Evolutionary conservation across 306 rosid genomes (phyloP), one percentile per base, ranked within the genome.

Genomic region (Ammopiptanthus mongolicus): DNA sequence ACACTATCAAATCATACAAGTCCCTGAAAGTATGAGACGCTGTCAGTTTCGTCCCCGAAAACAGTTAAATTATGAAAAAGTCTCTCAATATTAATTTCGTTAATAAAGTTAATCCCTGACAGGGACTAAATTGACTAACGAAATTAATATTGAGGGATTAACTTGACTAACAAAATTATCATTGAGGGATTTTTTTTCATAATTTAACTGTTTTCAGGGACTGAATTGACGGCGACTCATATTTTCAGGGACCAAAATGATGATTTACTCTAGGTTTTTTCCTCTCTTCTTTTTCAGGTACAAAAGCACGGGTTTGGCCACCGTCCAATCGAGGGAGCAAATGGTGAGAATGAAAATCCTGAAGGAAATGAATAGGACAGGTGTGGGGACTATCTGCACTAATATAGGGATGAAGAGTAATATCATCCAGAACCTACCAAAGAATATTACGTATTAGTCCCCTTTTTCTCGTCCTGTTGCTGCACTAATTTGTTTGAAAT

Each of bases 241-340:
- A n/a, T n/a, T n/a, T n/a, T n/a, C n/a, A n/a, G n/a, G n/a, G n/a
- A n/a, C n/a, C n/a, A n/a, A n/a, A n/a, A n/a, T n/a, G n/a, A n/a
- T n/a, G n/a, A n/a, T n/a, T n/a, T n/a, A n/a, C n/a, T n/a, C n/a
- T n/a, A n/a, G n/a, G n/a, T n/a, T n/a, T n/a, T n/a, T n/a, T n/a
- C n/a, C n/a, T n/a, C n/a, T 37, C 33, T 69, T 48, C 18, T 22
- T 14, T 78, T 84, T 77, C 88, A 96, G 98, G 90, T 96, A 92
- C 77, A 85, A 83, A 82, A 89, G 96, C 88, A 96, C 92, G 99
- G 99, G 98, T 28, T 81, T 96, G 85, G 86, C 91, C 13, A 96
- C 97, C 0, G 92, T 92, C 68, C 97, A 90, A 70, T 86, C 98
- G 19, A 90, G 88, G 74, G 90, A 96, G 66, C 78, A 81, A 22